Evolutionary conservation across 768 basidiomycete genomes (phyloP).

Genomic region (Floccularia luteovirens): DNA sequence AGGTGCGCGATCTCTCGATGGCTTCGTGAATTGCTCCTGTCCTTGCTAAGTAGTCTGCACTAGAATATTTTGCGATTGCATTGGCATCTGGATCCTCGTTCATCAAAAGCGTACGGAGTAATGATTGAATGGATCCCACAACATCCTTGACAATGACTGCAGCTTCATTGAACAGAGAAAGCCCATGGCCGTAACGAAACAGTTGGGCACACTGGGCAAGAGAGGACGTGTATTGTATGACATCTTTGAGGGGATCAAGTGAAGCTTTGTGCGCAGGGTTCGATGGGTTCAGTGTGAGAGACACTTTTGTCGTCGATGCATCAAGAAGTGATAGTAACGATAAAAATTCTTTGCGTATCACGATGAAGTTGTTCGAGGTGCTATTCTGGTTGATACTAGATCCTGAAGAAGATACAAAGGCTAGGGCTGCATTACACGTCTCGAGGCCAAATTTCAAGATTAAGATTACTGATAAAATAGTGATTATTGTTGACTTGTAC

Average conservation of each 20-base stretch:
- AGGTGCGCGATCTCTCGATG: conserved; percentile 40
- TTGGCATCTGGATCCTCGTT: conserved; percentile 15
- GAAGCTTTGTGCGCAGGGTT: conserved; percentile 45
- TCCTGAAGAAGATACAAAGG: conserved; percentile 10
- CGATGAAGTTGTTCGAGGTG: conserved; percentile 19
- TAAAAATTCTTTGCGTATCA: conserved; percentile 47
- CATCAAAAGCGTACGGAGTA: conserved; percentile 35
- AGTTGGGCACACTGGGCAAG: conserved; percentile 43
- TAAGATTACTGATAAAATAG: too few species aligned
- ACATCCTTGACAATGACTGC: conserved; percentile 29
- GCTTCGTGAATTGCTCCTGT: conserved; percentile 57
- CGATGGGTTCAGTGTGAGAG: conserved; percentile 55
- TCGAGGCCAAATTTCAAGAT: conserved; percentile 18
- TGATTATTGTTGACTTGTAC: too few species aligned
- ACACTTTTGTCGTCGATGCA: conserved; percentile 48
- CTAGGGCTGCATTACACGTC: conserved; percentile 29
- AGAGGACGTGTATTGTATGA: conserved; percentile 38
- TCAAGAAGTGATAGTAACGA: conserved; percentile 54
- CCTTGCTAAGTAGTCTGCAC: conserved; percentile 45
- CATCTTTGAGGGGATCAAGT: conserved; percentile 43
- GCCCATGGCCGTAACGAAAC: conserved; percentile 37
- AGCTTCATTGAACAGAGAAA: conserved; percentile 37
- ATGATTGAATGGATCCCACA: conserved; percentile 32
- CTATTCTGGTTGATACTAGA: conserved; percentile 2
- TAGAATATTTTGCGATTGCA: conserved; percentile 8